Evolutionary conservation across 192 early-diverging fungal genomes (phyloP).

Genomic region (Geranomyces michiganensis): DNA sequence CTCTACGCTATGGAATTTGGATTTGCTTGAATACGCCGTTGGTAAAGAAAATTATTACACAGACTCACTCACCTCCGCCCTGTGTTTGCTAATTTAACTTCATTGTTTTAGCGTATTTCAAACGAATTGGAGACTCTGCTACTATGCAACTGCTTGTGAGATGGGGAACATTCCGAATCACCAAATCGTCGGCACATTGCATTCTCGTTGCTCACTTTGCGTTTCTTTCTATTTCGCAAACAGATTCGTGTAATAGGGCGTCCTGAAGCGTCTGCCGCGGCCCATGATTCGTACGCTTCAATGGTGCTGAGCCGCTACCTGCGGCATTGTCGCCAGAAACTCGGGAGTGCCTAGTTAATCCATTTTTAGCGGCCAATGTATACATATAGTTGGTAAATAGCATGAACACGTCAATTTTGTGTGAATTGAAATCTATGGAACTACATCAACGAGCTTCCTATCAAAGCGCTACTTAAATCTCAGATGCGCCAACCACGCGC

Average conservation of each 20-base stretch:
- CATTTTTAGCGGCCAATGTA: too few relatives aligned
- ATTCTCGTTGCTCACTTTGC: not conserved
- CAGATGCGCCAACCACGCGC: too few relatives aligned
- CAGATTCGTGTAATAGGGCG: conserved; percentile 9
- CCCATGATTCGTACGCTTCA: not conserved
- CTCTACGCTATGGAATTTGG: conserved; percentile 9
- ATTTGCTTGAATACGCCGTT: conserved; percentile 13
- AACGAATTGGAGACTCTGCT: not conserved
- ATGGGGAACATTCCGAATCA: not conserved
- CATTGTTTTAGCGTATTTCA: not conserved
- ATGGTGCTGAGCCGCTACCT: conserved; percentile 14
- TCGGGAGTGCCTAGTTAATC: too few relatives aligned
- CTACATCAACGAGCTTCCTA: too few relatives aligned
- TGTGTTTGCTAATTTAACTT: not conserved
- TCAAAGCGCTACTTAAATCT: too few relatives aligned
- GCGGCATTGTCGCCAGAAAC: too few relatives aligned
- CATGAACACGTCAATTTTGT: too few relatives aligned
- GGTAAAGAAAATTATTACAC: too few relatives aligned
- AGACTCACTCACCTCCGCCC: too few relatives aligned
- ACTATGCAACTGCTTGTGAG: conserved; percentile 2
- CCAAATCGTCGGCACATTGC: too few relatives aligned
- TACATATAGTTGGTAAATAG: too few relatives aligned
- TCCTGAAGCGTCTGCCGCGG: not conserved
- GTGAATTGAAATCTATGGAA: too few relatives aligned
- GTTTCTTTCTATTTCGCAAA: not conserved